These are phyloP conservation scores for Stenogyne calaminthoides DNA, from an alignment of 305 asterid genomes.

Conservation along the genomic window DNA sequence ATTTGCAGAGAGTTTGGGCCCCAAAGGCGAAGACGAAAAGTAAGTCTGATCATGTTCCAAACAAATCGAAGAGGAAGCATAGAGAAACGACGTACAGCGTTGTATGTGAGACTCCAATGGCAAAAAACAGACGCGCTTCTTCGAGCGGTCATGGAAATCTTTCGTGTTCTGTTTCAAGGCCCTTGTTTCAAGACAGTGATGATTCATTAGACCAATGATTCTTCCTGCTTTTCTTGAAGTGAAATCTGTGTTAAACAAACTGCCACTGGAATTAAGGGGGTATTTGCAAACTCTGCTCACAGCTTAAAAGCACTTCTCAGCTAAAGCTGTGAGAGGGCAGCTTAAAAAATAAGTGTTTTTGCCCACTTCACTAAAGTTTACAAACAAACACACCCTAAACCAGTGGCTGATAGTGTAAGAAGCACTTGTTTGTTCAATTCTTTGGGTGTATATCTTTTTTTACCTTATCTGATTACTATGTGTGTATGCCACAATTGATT, in stretches of 20 bases:
- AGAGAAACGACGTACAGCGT: conserved; percentile 47
- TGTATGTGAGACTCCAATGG: conserved; percentile 83
- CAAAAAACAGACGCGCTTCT: conserved; percentile 46
- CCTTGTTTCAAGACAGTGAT: conserved; percentile 77
- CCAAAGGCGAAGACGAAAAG: conserved; percentile 51
- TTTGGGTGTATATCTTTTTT: neutral
- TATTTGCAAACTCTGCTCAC: no score
- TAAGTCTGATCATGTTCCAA: conserved; percentile 49
- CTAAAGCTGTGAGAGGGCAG: no score
- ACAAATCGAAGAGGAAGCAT: conserved; percentile 57
- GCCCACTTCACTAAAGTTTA: no score
- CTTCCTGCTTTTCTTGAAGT: neutral
- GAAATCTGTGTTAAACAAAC: neutral
- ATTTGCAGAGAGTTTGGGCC: conserved; percentile 92
- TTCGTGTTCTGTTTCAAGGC: conserved; percentile 61
- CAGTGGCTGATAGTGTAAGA: neutral
- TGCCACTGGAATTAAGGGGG: neutral
- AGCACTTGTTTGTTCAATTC: neutral
- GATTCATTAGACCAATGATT: neutral
- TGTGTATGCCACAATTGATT: neutral
- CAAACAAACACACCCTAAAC: no score
- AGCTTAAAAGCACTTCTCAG: no score
- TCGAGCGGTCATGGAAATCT: conserved; percentile 35
- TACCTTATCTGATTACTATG: neutral
- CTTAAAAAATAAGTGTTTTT: no score